These are phyloP conservation scores for Botrytis byssoidea DNA, from an alignment of 2,329 filamentous ascomycete genomes.

Conservation along the genomic window DNA sequence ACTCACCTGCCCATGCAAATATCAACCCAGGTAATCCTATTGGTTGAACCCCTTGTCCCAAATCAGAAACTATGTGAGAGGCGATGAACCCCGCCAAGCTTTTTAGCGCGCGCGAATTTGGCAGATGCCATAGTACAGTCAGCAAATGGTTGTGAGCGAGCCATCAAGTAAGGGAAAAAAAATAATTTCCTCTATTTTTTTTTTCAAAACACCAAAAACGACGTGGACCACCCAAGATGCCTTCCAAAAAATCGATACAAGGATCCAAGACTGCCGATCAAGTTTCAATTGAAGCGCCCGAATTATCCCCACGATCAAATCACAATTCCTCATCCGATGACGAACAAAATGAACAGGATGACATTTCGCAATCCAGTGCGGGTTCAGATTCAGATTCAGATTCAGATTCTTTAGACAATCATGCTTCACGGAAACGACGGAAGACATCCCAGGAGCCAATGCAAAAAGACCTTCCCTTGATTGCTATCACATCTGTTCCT, in stretches of 20 bases:
- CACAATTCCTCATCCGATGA: conserved; percentile 16
- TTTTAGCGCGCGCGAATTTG: conserved; percentile 17
- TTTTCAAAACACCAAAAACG: background rate
- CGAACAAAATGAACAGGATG: conserved; percentile 4
- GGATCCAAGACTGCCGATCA: conserved; percentile 9
- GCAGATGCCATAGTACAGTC: conserved; percentile 10
- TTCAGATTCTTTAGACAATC: conserved; percentile 39
- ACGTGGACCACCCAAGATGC: conserved; percentile 1
- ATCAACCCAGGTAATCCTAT: background rate
- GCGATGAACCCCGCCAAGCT: background rate
- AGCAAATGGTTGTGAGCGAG: conserved; percentile 13
- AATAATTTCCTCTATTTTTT: background rate
- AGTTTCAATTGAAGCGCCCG: conserved; percentile 17
- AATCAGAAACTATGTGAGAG: background rate
- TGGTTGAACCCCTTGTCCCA: conserved; percentile 2
- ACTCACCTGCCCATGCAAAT: background rate
- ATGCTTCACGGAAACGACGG: conserved; percentile 37
- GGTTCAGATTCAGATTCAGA: background rate
- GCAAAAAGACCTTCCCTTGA: conserved; percentile 26
- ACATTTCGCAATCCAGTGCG: background rate
- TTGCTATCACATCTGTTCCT: conserved; percentile 31
- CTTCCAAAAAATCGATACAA: background rate
- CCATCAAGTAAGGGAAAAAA: conserved; percentile 6
- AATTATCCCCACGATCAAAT: conserved; percentile 8
- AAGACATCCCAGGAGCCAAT: conserved; percentile 29